These are phyloP conservation scores for Blastobotrys niveus DNA, from an alignment of 1,139 yeast genomes.

Conservation along the genomic window DNA sequence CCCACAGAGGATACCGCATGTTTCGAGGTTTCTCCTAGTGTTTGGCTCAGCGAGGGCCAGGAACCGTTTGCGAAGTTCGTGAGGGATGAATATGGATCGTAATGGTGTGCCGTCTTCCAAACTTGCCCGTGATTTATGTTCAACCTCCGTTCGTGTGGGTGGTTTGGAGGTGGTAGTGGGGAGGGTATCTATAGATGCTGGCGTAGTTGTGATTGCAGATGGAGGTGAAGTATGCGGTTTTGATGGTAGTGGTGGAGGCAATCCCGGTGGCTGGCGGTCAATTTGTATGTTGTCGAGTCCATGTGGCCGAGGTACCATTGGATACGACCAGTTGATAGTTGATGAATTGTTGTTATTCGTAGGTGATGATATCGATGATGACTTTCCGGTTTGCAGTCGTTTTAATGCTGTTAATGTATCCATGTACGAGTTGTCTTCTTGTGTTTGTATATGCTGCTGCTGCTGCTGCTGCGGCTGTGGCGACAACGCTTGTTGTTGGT, in stretches of 20 bases:
- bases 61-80: slow-evolving; percentile 39
- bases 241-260: slow-evolving; percentile 18
- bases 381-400: slow-evolving; percentile 13
- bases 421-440: slow-evolving; percentile 17
- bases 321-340: slow-evolving; percentile 17
- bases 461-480: background rate
- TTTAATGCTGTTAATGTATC: slow-evolving; percentile 22
- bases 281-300: background rate
- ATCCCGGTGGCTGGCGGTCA: no score
- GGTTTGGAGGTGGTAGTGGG: background rate
- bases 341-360: background rate
- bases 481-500: background rate
- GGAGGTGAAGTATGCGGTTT: slow-evolving; percentile 1
- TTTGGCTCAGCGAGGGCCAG: slow-evolving; percentile 43
- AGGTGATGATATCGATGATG: background rate
- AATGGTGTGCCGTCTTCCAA: slow-evolving; percentile 52
- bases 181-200: background rate
- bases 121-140: slow-evolving; percentile 39
- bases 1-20: slow-evolving; percentile 61
- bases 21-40: slow-evolving; percentile 47
- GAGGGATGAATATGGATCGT: slow-evolving; percentile 47
- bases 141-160: slow-evolving; percentile 6
- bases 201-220: background rate
- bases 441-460: background rate
- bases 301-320: slow-evolving; percentile 15